Percentiles rank a stretch among this genome's conserved stretches.
These are phyloP conservation scores for Cucurbita pepo DNA, from an alignment of 306 rosid species.

Conservation along the genomic window DNA sequence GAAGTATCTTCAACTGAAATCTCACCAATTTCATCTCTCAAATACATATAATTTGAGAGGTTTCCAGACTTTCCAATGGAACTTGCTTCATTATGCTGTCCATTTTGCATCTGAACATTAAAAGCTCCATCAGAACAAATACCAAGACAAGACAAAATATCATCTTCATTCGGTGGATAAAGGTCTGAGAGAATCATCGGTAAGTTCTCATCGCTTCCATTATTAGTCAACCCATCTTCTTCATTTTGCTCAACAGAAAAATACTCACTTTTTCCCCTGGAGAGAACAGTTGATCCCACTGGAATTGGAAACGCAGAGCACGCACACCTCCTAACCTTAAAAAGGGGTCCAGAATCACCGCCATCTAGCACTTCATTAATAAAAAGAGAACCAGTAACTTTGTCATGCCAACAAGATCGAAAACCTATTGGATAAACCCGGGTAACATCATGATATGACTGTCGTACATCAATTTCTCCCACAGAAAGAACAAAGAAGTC, in stretches of 20 bases:
- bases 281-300: slow-evolving; percentile 44
- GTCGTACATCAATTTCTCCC: slow-evolving; percentile 72
- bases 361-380: slow-evolving; percentile 70
- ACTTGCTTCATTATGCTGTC: slow-evolving; percentile 16
- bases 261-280: slow-evolving; percentile 21
- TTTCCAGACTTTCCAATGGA: slow-evolving; percentile 14
- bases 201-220: slow-evolving; percentile 34
- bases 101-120: slow-evolving; percentile 19
- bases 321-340: slow-evolving; percentile 57
- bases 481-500: slow-evolving; percentile 75
- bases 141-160: slow-evolving; percentile 48
- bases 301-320: slow-evolving; percentile 56
- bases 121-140: slow-evolving; percentile 19
- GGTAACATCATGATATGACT: slow-evolving; percentile 54
- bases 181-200: slow-evolving; percentile 58
- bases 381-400: slow-evolving; percentile 72
- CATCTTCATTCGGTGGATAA: slow-evolving; percentile 49
- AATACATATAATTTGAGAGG: slow-evolving; percentile 12
- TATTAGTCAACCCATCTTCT: slow-evolving; percentile 20
- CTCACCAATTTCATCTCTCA: slow-evolving; percentile 69
- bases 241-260: slow-evolving; percentile 25
- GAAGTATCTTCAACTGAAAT: slow-evolving; percentile 60
- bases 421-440: slow-evolving; percentile 64
- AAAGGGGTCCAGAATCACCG: slow-evolving; percentile 82
- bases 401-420: slow-evolving; percentile 91